phyloP scores from a whole-genome alignment of 257 asterid species.

The Linderniella brevidens region DNA sequence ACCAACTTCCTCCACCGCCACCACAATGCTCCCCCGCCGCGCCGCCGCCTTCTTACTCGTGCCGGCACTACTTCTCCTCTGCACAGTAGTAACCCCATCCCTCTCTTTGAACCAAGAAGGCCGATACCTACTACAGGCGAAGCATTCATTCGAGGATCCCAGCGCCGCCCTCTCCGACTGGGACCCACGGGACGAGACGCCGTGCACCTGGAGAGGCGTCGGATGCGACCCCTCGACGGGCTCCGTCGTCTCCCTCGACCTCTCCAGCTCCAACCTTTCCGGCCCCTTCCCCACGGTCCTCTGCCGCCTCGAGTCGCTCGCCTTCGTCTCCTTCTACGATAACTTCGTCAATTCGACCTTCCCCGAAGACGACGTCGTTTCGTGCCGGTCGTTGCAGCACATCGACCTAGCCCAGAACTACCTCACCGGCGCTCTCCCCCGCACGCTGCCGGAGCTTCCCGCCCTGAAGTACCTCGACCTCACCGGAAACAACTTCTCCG shows the following conservation, averaged over 20 bases:
- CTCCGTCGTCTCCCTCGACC: conserved; percentile 56
- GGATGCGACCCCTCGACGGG: conserved; percentile 29
- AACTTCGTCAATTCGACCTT: conserved; percentile 60
- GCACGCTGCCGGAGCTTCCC: conserved; percentile 36
- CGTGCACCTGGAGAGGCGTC: conserved; percentile 80
- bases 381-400: conserved; percentile 51
- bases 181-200: conserved; percentile 38
- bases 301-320: conserved; percentile 43
- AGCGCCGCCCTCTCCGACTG: conserved; percentile 48
- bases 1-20: conserved; percentile 13
- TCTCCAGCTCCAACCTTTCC: conserved; percentile 58
- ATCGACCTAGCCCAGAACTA: conserved; percentile 81
- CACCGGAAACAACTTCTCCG: conserved; percentile 81
- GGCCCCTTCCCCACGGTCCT: conserved; percentile 74
- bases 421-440: conserved; percentile 57
- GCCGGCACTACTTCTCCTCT: conserved; percentile 11
- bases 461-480: conserved; percentile 63
- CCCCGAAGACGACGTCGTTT: conserved; percentile 19
- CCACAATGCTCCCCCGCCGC: conserved; percentile 15
- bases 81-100: conserved; percentile 14
- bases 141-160: conserved; percentile 64
- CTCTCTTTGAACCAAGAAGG: conserved; percentile 59
- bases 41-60: conserved; percentile 12
- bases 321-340: conserved; percentile 51
- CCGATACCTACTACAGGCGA: conserved; percentile 38